Percentiles rank a stretch among this genome's conserved stretches.
Evolutionary conservation across 768 basidiomycete species (phyloP).

Genomic region (Tephrocybe sp.): DNA sequence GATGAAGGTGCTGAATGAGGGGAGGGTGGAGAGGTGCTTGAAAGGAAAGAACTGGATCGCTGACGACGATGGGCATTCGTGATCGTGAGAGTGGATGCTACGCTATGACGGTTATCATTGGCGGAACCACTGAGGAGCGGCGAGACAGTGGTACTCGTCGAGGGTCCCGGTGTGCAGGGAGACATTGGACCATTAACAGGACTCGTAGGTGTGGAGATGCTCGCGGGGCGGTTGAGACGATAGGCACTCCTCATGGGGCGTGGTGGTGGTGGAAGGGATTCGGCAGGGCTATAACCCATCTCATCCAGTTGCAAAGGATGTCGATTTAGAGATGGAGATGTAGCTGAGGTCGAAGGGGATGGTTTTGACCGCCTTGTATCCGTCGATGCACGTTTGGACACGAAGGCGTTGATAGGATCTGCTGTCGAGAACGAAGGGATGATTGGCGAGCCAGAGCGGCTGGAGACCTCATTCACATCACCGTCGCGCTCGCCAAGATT

Average conservation of each 20-base stretch:
- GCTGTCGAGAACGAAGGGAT: constrained; percentile 52
- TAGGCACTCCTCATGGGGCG: constrained; percentile 26
- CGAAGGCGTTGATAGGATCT: constrained; percentile 47
- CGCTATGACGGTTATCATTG: constrained; percentile 23
- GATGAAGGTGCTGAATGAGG: constrained; percentile 1
- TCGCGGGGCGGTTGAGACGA: constrained; percentile 17
- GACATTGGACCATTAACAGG: background rate
- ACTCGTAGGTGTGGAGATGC: constrained; percentile 9
- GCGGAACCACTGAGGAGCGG: background rate
- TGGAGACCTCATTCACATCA: constrained; percentile 3
- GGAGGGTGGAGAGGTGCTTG: constrained; percentile 11
- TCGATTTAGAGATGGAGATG: constrained; percentile 6
- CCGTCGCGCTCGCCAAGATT: constrained; percentile 1
- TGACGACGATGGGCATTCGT: constrained; percentile 11
- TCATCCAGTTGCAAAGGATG: background rate
- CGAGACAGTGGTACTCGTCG: background rate
- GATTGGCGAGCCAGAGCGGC: constrained; percentile 33
- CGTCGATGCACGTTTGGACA: constrained; percentile 9
- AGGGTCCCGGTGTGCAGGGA: background rate
- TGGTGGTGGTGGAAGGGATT: constrained; percentile 23
- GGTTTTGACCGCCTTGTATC: constrained; percentile 2
- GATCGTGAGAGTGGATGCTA: constrained; percentile 19
- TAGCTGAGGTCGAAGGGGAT: constrained; percentile 9
- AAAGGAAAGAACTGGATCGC: constrained; percentile 21
- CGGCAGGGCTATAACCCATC: background rate